phyloP scores from a whole-genome alignment of 2,329 filamentous ascomycete species.

The Ophiostoma pallidulum region DNA sequence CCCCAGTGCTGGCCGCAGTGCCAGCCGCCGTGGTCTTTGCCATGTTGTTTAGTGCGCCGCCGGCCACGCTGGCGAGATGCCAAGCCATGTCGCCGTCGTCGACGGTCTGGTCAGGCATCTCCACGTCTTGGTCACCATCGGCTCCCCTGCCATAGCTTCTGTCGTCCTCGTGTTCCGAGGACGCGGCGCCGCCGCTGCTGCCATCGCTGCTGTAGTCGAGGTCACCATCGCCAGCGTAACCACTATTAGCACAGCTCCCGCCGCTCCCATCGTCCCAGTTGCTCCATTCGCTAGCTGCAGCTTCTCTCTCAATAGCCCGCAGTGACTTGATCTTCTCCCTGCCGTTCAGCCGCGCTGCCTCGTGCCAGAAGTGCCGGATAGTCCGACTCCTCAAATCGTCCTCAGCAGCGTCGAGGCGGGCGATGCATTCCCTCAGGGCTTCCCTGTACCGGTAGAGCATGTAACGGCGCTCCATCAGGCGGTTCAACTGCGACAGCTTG shows the following conservation, averaged over 20 bases:
- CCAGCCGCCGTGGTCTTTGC: neutral
- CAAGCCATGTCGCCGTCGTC: neutral
- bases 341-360: slow-evolving; percentile 11
- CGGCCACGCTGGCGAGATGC: too few species aligned
- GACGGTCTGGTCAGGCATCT: too few species aligned
- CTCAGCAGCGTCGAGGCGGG: neutral
- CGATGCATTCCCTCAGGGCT: slow-evolving; percentile 1
- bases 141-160: too few species aligned
- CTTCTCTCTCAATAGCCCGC: neutral
- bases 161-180: too few species aligned
- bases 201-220: neutral
- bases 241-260: too few species aligned
- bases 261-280: too few species aligned
- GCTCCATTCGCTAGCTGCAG: neutral
- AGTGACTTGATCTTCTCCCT: slow-evolving; percentile 1
- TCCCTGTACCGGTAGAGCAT: neutral
- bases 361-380: slow-evolving; percentile 7
- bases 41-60: too few species aligned
- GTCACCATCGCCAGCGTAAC: neutral
- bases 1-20: too few species aligned
- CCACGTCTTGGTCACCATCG: too few species aligned
- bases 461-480: neutral
- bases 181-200: too few species aligned
- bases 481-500: neutral
- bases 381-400: neutral